Evolutionary conservation across 352 stramenopile species (phyloP).

Genomic region (Globisporangium spiculum): DNA sequence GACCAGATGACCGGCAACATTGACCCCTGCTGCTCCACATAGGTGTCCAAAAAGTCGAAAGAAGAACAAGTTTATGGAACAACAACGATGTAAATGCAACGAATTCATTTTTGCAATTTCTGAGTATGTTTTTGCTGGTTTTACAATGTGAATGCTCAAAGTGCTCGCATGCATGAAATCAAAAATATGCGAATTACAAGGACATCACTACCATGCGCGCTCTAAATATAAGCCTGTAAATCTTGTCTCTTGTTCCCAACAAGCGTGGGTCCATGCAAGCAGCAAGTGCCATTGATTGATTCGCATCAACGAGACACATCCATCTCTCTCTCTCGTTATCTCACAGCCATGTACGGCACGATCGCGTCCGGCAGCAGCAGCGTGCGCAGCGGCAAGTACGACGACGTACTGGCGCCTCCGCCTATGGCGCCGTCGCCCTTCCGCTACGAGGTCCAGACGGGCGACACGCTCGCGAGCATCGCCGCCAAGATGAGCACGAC

Average conservation of each 20-base stretch:
- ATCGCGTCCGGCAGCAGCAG: conserved; percentile 26
- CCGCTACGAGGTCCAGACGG: conserved; percentile 65
- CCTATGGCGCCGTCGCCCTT: conserved; percentile 48
- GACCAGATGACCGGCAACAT: conserved; percentile 66
- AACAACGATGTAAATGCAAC: not conserved
- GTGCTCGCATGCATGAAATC: not conserved
- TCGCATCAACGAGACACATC: not conserved
- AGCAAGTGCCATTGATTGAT: conserved; percentile 9
- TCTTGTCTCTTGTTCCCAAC: conserved; percentile 13
- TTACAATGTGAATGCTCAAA: not conserved
- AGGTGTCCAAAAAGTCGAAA: conserved; percentile 13
- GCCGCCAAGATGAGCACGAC: conserved; percentile 65
- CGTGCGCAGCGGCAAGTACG: conserved; percentile 21
- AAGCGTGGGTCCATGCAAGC: not conserved
- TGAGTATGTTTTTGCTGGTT: too few relatives aligned
- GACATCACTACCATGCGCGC: not conserved
- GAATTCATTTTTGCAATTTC: not conserved
- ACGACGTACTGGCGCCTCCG: conserved; percentile 21
- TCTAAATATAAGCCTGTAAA: conserved; percentile 1
- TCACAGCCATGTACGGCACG: conserved; percentile 48
- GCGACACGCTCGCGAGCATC: conserved; percentile 62
- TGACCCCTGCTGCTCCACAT: conserved; percentile 79
- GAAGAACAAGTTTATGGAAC: not conserved
- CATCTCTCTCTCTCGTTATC: not conserved
- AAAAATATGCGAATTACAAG: not conserved